Evolutionary conservation across 2,329 filamentous ascomycete species (phyloP).

Genomic region (Diaporthe velutina): DNA sequence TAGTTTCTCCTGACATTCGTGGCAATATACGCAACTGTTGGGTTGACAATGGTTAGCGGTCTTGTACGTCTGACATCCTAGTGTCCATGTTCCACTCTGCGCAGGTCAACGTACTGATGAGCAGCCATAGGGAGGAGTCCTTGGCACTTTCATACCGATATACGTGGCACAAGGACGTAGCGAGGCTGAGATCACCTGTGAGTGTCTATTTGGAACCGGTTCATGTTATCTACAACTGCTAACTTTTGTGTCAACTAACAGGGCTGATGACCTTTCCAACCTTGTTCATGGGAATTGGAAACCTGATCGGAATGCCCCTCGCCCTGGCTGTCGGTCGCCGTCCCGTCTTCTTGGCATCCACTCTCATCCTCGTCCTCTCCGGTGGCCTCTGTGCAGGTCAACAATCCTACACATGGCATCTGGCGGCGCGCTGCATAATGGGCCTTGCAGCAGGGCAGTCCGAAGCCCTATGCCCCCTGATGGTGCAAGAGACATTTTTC

Average conservation of each 20-base stretch:
- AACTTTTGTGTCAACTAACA: neutral
- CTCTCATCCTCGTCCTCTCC: constrained; percentile 1
- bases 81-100: neutral
- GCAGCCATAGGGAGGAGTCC: neutral
- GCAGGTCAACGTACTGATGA: neutral
- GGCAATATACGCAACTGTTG: constrained; percentile 2
- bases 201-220: neutral
- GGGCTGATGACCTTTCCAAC: constrained; percentile 22
- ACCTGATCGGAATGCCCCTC: constrained; percentile 6
- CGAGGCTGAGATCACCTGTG: constrained; percentile 8
- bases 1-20: constrained; percentile 2
- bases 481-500: constrained; percentile 40
- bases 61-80: neutral
- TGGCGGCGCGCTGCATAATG: neutral
- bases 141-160: constrained; percentile 12
- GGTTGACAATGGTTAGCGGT: constrained; percentile 12
- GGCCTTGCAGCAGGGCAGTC: constrained; percentile 46
- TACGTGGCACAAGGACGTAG: neutral
- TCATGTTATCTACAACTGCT: neutral
- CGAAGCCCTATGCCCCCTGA: constrained; percentile 53
- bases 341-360: neutral
- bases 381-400: constrained; percentile 5
- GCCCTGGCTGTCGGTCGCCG: neutral
- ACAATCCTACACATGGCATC: constrained; percentile 6
- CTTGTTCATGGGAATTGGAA: constrained; percentile 10